Evolutionary conservation across 352 stramenopile species (phyloP).

Genomic region (Globisporangium canariense): DNA sequence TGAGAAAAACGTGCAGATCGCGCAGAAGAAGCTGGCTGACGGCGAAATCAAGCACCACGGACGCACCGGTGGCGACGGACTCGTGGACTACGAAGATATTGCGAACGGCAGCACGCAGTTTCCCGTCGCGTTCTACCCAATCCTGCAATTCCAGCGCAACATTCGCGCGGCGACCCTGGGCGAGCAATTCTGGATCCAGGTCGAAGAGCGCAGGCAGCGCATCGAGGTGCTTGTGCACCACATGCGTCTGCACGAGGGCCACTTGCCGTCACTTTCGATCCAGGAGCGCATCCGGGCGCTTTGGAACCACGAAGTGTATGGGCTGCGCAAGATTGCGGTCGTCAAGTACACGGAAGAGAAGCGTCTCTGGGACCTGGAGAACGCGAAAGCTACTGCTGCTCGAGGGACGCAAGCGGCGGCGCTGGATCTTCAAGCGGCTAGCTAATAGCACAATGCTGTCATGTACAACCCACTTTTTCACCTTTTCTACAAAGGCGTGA

Average conservation of each 20-base stretch:
- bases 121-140: conserved; percentile 62
- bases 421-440: conserved; percentile 4
- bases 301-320: conserved; percentile 26
- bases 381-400: conserved; percentile 10
- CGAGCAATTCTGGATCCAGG: conserved; percentile 43
- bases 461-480: neutral
- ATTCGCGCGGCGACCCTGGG: conserved; percentile 43
- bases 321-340: conserved; percentile 32
- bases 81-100: conserved; percentile 58
- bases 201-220: conserved; percentile 33
- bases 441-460: neutral
- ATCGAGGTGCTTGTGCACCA: conserved; percentile 56
- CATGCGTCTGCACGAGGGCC: conserved; percentile 53
- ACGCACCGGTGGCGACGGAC: conserved; percentile 19
- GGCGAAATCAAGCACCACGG: conserved; percentile 22
- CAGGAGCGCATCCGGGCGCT: conserved; percentile 27
- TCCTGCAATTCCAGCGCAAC: conserved; percentile 64
- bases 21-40: conserved; percentile 44
- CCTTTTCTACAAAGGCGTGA: neutral
- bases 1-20: conserved; percentile 53
- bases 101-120: conserved; percentile 52
- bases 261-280: conserved; percentile 42
- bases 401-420: neutral
- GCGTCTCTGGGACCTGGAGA: conserved; percentile 18
- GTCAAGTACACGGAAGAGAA: conserved; percentile 44